Evolutionary conservation across 805 yeast species (phyloP), one percentile per base, ranked within the genome.

Genomic region (Schwanniomyces occidentalis): DNA sequence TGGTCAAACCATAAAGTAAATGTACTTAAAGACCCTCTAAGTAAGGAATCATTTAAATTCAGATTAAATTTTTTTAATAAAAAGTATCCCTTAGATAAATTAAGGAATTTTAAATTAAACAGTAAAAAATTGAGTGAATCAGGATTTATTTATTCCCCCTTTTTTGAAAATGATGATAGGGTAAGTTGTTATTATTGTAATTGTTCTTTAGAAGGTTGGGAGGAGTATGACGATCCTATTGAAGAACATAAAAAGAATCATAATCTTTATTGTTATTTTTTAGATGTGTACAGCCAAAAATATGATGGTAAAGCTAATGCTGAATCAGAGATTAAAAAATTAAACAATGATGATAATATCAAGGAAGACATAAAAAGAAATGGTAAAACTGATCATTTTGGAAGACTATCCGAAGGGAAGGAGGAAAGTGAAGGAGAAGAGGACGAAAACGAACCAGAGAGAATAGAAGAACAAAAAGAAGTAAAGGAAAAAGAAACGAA

Each of bases 171-270:
- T 14, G 58, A 57, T 17, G 74, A 68, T 35, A 48, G 63, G 12
- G 71, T 65, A 0, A 51, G 56, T 20, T 58, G 64, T 24, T 45
- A 51, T 7, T 58, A 56, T 31, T 58, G 64, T 36, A 41, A 42
- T 13, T 45, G 54, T 24, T 35, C 55, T 7, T 41, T 58, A 27
- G 65, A 61, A 29, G 54, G 54, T 17, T 84, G 91, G 90, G 85
- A 75, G 38, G 52, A 58, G 1, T 69, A 63, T 2, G 93, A 86
- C 56, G 78, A 74, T 38, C 91, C 90, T 0, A 39, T 70, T 6
- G 63, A 37, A 8, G 88, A 80, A 44, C 93, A 85, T 50, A 49
- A 29, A 43, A 54, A 34, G 12, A 51, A 52, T 27, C 38, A 44
- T 3, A 28, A 43, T 6, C 35, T 14, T 2, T 48, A 45, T 30